Evolutionary conservation across 2,329 filamentous ascomycete species (phyloP).

Genomic region (Aspergillus persii): DNA sequence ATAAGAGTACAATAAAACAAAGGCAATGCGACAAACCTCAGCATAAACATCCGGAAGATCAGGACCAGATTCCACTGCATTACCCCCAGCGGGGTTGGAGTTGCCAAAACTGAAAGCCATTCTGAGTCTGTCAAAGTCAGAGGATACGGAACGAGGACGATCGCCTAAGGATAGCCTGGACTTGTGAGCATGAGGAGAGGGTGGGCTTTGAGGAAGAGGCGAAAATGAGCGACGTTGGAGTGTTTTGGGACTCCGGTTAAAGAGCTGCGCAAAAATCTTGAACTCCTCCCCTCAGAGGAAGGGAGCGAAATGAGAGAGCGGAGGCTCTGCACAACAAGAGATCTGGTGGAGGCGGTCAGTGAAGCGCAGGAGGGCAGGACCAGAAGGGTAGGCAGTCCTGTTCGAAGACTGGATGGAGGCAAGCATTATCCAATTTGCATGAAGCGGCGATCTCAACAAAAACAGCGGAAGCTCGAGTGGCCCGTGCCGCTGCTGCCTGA

Average conservation of each 20-base stretch:
- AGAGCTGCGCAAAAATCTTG: slow-evolving; percentile 48
- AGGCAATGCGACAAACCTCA: slow-evolving; percentile 57
- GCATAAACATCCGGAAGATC: slow-evolving; percentile 77
- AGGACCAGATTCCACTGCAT: slow-evolving; percentile 54
- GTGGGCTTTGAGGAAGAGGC: slow-evolving; percentile 29
- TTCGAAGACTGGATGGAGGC: background rate
- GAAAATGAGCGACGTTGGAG: slow-evolving; percentile 47
- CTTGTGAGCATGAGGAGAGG: slow-evolving; percentile 41
- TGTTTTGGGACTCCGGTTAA: slow-evolving; percentile 42
- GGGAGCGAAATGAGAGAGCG: slow-evolving; percentile 11
- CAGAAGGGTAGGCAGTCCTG: background rate
- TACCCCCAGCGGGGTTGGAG: slow-evolving; percentile 43
- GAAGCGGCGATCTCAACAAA: slow-evolving; percentile 13
- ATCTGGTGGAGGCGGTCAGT: background rate
- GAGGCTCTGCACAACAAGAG: slow-evolving; percentile 7
- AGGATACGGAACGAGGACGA: slow-evolving; percentile 37
- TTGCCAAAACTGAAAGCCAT: slow-evolving; percentile 64
- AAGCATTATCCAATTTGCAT: background rate
- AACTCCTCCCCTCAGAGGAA: slow-evolving; percentile 27
- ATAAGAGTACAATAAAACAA: slow-evolving; percentile 1
- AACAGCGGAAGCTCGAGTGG: slow-evolving; percentile 18
- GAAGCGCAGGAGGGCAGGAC: background rate
- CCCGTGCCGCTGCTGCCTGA: slow-evolving; percentile 20
- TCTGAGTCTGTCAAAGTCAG: slow-evolving; percentile 37
- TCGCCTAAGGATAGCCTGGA: slow-evolving; percentile 33